phyloP scores from a whole-genome alignment of 345 rosid genomes.

The Euclidium syriacum region DNA sequence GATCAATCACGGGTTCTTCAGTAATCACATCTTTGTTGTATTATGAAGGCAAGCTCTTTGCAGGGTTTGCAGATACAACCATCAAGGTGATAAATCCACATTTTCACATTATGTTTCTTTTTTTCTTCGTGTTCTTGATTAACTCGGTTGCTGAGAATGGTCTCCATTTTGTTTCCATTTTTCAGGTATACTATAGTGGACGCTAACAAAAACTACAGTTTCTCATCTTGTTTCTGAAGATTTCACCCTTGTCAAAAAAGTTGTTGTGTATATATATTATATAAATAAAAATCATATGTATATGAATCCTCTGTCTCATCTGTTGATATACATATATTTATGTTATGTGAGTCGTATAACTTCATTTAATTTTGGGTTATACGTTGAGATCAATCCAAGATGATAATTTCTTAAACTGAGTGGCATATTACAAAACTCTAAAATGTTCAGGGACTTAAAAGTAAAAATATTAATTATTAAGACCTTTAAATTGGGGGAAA shows the following conservation, averaged over 20 bases:
- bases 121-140: not conserved
- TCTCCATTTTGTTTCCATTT: not conserved
- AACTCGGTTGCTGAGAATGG: not conserved
- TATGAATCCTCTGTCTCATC: not conserved
- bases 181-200: conserved; percentile 22
- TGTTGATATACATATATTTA: not conserved
- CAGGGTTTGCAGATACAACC: conserved; percentile 58
- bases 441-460: not conserved
- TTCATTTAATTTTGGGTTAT: no score
- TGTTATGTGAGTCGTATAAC: not conserved
- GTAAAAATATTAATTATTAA: not conserved
- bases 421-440: not conserved
- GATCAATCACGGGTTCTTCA: conserved; percentile 64
- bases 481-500: not conserved
- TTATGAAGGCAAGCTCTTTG: conserved; percentile 81
- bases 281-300: not conserved
- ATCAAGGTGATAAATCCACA: conserved; percentile 50
- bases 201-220: conserved; percentile 2
- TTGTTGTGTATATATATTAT: not conserved
- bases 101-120: not conserved
- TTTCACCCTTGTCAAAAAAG: not conserved
- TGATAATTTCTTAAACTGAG: not conserved
- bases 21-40: conserved; percentile 59
- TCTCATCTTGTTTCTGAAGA: not conserved
- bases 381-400: not conserved